phyloP scores from a whole-genome alignment of 1,284 basidiomycete genomes.

The Cryptococcus floricola region DNA sequence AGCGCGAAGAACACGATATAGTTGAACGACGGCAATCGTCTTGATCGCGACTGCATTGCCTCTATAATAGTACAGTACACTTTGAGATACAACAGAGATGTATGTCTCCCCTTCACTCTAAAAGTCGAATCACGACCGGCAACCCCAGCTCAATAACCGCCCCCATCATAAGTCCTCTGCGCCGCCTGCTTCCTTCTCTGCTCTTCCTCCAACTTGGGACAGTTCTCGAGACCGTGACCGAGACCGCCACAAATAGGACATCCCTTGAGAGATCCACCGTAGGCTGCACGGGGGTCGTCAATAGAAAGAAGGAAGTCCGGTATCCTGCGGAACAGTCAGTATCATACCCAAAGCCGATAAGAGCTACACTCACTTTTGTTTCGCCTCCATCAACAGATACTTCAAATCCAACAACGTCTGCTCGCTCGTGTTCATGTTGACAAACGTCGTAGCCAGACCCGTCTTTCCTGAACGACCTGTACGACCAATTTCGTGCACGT shows the following conservation, averaged over 20 bases:
- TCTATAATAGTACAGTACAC: neutral
- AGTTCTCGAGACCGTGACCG: constrained; percentile 88
- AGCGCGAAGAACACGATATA: too few species aligned
- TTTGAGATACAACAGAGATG: constrained; percentile 1
- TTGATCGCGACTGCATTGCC: neutral
- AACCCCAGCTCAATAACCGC: constrained; percentile 52
- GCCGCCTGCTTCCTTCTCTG: constrained; percentile 62
- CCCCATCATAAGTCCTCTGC: constrained; percentile 55
- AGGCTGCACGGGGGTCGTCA: constrained; percentile 78
- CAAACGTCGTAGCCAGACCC: constrained; percentile 99
- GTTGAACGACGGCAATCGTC: too few species aligned
- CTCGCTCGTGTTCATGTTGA: constrained; percentile 94
- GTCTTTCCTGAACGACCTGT: constrained; percentile 97
- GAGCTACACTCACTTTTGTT: constrained; percentile 70
- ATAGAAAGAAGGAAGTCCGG: constrained; percentile 91
- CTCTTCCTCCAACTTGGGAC: constrained; percentile 93
- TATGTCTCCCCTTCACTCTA: neutral
- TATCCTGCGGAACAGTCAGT: constrained; percentile 57
- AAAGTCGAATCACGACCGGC: too few species aligned
- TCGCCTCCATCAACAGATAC: constrained; percentile 94
- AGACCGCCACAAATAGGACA: constrained; percentile 97
- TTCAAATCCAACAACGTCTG: constrained; percentile 96
- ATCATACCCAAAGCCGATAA: neutral
- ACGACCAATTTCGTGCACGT: constrained; percentile 94
- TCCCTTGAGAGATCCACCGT: constrained; percentile 64